A percentile compares a stretch with the other conserved stretches of the same genome.
phyloP scores from a whole-genome alignment of 2,329 filamentous ascomycete species.

The Rutstroemia sydowiana region DNA sequence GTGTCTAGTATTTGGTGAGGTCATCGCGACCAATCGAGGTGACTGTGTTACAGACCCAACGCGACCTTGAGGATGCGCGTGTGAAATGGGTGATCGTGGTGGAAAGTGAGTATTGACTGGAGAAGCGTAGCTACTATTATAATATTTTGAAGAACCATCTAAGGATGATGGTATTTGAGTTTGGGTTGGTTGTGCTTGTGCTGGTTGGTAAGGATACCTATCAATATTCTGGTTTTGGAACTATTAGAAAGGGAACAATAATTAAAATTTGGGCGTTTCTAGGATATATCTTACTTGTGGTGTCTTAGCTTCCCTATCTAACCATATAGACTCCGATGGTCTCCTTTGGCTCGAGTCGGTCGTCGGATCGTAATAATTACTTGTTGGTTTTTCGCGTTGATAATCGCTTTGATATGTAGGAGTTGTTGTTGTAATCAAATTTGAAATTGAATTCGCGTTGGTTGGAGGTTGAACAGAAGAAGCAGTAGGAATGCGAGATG shows the following conservation, averaged over 20 bases:
- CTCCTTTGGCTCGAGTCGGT: slow-evolving; percentile 36
- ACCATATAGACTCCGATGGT: slow-evolving; percentile 30
- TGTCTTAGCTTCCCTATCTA: slow-evolving; percentile 23
- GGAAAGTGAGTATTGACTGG: slow-evolving; percentile 39
- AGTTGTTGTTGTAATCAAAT: slow-evolving; percentile 17
- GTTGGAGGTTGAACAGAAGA: slow-evolving; percentile 11
- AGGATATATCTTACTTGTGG: slow-evolving; percentile 25
- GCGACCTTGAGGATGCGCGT: slow-evolving; percentile 35
- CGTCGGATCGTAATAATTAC: slow-evolving; percentile 40
- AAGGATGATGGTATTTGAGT: slow-evolving; percentile 32
- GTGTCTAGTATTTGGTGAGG: slow-evolving; percentile 42
- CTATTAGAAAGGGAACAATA: background rate
- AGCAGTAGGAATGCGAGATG: slow-evolving; percentile 22
- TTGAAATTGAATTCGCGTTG: slow-evolving; percentile 17
- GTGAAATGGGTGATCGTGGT: slow-evolving; percentile 44
- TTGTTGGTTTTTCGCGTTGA: slow-evolving; percentile 35
- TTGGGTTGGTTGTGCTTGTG: slow-evolving; percentile 10
- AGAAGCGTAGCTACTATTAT: slow-evolving; percentile 43
- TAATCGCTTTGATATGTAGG: slow-evolving; percentile 29
- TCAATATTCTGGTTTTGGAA: slow-evolving; percentile 39
- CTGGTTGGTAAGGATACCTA: slow-evolving; percentile 40
- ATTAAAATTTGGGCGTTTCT: background rate
- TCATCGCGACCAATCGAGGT: slow-evolving; percentile 31
- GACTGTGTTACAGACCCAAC: slow-evolving; percentile 24
- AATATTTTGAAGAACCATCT: slow-evolving; percentile 41